Base-by-base conservation (phyloP, 768 basidiomycete genomes). In the Saitozyma sp. region DNA sequence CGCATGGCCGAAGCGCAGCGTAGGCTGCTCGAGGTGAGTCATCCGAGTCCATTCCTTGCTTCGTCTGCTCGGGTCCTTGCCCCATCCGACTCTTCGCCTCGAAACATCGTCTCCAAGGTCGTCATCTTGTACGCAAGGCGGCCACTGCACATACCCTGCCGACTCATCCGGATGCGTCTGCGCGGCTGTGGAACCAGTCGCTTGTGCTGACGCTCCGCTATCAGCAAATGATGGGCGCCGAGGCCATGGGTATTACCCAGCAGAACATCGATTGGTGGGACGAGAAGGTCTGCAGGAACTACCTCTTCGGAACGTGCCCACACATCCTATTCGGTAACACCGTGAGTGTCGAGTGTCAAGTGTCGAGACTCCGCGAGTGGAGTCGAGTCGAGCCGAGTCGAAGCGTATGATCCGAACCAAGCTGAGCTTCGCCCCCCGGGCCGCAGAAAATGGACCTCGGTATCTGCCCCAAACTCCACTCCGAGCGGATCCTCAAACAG, bases 211-310 rank as follows among this genome's bases (percentile, higher is more conserved):
- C 49, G 50, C 14, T 13, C 10, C 19, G 9, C 29, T 5, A 2
- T 5, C 59, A 96, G 94, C 94, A 96, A 94, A 96, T 95, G 92
- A 97, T 97, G 94, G 95, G 92, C n/a, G 90, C 95, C 51, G 95
- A 99, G 82, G 93, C 96, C 17, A 95, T 99, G 92, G 96, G 96
- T 72, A 88, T 93, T 50, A 87, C 90, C 50, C 92, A 91, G 70
- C 88, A 89, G 68, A 94, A 97, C 81, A 84, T 96, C 63, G 87
- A 81, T 57, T 79, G 88, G 66, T 94, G 93, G 90, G 91, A 94
- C 81, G 93, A 95, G 72, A 97, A 97, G 84, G 95, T 98, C 8
- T 98, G 96, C 85, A 86, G 90, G 78, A 97, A 98, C 82, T 98
- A 92, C 83, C 82, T 98, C 39, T 97, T 95, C 73, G 96, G 96